These are phyloP conservation scores for Cutaneotrichosporon spelunceum DNA, from an alignment of 1,284 basidiomycete species.

Conservation along the genomic window DNA sequence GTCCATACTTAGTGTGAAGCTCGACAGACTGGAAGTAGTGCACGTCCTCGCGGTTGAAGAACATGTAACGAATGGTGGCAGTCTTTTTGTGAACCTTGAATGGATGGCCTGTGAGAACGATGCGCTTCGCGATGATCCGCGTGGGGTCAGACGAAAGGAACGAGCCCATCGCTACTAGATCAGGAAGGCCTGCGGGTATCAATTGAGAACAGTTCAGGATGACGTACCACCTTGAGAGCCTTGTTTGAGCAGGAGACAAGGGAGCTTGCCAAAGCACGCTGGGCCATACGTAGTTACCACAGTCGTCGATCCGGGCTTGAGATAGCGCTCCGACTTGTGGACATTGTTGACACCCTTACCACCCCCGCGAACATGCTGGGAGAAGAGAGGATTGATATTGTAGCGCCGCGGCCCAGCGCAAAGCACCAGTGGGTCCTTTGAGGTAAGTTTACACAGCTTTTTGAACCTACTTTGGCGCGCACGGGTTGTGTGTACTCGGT, in stretches of 20 bases:
- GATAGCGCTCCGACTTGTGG: slow-evolving; percentile 93
- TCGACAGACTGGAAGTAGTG: slow-evolving; percentile 91
- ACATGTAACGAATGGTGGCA: slow-evolving; percentile 97
- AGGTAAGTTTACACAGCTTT: slow-evolving; percentile 2
- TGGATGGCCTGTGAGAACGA: slow-evolving; percentile 91
- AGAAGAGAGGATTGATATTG: slow-evolving; percentile 81
- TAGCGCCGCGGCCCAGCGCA: slow-evolving; percentile 86
- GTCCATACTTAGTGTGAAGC: slow-evolving; percentile 86
- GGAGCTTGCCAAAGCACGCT: slow-evolving; percentile 80
- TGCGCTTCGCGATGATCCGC: slow-evolving; percentile 85
- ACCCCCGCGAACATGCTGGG: slow-evolving; percentile 84
- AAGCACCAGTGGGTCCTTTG: slow-evolving; percentile 80
- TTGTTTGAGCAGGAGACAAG: slow-evolving; percentile 63
- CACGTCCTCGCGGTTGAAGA: slow-evolving; percentile 91
- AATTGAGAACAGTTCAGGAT: not conserved
- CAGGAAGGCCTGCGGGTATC: slow-evolving; percentile 55
- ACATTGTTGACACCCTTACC: slow-evolving; percentile 91
- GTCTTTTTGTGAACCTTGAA: slow-evolving; percentile 98
- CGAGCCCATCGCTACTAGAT: slow-evolving; percentile 85
- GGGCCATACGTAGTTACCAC: slow-evolving; percentile 88
- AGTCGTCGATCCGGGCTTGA: slow-evolving; percentile 73
- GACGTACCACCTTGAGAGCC: not conserved
- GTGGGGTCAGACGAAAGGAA: slow-evolving; percentile 88
- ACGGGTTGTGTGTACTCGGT: slow-evolving; percentile 89
- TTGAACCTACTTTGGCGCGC: slow-evolving; percentile 70